Evolutionary conservation across 371 early-diverging fungal species (phyloP), one percentile per base, ranked within the genome.

Genomic region (Rhizopus stolonifer): DNA sequence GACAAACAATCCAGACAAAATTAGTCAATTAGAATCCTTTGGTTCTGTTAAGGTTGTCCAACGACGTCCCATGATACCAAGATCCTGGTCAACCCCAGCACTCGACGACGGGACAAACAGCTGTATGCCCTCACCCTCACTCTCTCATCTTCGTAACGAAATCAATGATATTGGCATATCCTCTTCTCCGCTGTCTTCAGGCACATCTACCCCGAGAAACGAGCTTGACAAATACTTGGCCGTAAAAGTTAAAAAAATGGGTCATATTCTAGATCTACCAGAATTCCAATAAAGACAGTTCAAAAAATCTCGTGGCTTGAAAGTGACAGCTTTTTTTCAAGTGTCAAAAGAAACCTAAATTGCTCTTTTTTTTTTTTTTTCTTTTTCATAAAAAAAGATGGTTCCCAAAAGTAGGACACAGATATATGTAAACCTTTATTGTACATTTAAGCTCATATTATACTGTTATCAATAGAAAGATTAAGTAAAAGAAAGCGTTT

Each of bases 1-100:
- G 51, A 98, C 98, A 29, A 98, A 98, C 70, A 98, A 98, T 64
- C 93, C 95, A 0, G 92, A 94, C 68, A 98, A 98, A 80, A 88
- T 95, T 46, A 71, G 85, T 34, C 83, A 89, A 63, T 55, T 96
- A 19, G 77, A 84, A 38, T 74, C 73, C 1, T 86, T 71, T 58
- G 88, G 89, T 5, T 66, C 74, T 1, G 78, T 90, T 58, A 80
- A 81, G 40, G 88, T 98, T 1, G 81, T 81, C 2, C 87, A 90
- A 58, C 87, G 94, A 26, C 84, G 92, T 26, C 82, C 91, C 2
- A 95, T 98, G 96, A 73, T 93, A 10, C 98, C 96, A 10, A 81
- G 82, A 29, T 86, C 86, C 43, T 90, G 90, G 90, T 67, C 69
- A 2, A 64, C 70, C 9, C 69, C 77, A 8, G 31, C 43, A 0